These are phyloP conservation scores for Barbatosphaeria neglecta DNA, from an alignment of 495 filamentous ascomycete genomes.

Conservation along the genomic window DNA sequence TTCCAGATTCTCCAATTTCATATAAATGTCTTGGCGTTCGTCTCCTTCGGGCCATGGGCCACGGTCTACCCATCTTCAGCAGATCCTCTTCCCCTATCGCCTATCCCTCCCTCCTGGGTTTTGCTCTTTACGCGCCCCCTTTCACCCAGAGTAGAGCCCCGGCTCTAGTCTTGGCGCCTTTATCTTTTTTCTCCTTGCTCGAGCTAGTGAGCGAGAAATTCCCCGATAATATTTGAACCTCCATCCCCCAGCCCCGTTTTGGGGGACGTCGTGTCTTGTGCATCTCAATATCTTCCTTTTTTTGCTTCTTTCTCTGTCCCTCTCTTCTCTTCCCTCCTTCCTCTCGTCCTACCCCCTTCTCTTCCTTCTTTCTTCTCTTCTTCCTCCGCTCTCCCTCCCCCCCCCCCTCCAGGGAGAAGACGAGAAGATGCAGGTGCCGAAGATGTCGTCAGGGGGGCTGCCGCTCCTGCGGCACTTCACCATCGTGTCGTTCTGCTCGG, in stretches of 20 bases:
- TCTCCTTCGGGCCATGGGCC: neutral
- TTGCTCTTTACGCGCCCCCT: neutral
- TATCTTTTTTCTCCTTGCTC: neutral
- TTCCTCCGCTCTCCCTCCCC: neutral
- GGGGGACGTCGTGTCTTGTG: neutral
- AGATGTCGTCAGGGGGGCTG: neutral
- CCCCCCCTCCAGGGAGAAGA: neutral
- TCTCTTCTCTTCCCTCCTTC: neutral
- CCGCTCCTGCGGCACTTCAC: conserved; percentile 1
- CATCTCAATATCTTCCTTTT: neutral
- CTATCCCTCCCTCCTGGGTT: neutral
- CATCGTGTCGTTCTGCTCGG: neutral
- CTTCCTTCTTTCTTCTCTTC: neutral
- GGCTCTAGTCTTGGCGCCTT: neutral
- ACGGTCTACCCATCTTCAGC: neutral
- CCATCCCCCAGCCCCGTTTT: neutral
- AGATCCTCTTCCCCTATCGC: neutral
- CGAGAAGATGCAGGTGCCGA: neutral
- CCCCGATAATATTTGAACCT: neutral
- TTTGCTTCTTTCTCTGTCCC: neutral
- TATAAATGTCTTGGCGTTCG: neutral
- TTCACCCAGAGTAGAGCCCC: neutral
- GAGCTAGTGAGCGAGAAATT: neutral
- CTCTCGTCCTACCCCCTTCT: neutral
- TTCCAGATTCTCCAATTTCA: neutral